Conservation (phyloP, 2,329 filamentous ascomycete genomes). For the Dactylonectria macrodidyma region DNA sequence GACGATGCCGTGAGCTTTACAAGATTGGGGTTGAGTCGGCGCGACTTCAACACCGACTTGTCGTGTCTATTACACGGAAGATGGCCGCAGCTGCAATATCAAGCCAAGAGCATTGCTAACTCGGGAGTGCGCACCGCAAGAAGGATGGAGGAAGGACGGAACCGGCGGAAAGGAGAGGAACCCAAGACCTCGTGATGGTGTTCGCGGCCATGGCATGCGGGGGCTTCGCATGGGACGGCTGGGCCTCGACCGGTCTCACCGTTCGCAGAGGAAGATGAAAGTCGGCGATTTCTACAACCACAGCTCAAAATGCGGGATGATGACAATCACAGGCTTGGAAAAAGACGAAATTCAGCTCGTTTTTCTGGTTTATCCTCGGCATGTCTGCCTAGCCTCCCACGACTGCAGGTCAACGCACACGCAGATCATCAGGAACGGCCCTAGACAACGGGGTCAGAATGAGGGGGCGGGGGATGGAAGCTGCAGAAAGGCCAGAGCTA, state of each 20-base stretch:
- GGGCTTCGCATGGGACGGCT: not conserved
- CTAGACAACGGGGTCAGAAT: slow-evolving; percentile 13
- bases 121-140: slow-evolving; percentile 22
- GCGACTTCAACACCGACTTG: not conserved
- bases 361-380: slow-evolving; percentile 34
- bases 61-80: not conserved
- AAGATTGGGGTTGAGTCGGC: not conserved
- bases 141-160: slow-evolving; percentile 6
- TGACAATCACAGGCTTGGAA: slow-evolving; percentile 41
- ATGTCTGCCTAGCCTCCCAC: slow-evolving; percentile 18
- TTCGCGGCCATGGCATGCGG: not conserved
- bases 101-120: not conserved
- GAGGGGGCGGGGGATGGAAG: not conserved
- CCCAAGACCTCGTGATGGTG: slow-evolving; percentile 7
- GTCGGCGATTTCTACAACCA: not conserved
- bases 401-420: slow-evolving; percentile 35
- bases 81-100: not conserved
- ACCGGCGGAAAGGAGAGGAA: slow-evolving; percentile 8
- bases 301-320: slow-evolving; percentile 1
- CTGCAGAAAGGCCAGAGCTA: not conserved
- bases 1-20: not conserved
- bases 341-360: slow-evolving; percentile 22
- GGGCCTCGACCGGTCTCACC: slow-evolving; percentile 10
- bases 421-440: slow-evolving; percentile 41
- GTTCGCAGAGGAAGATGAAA: not conserved